Conservation (phyloP, 2,329 filamentous ascomycete species). For the Aspergillus ibericus region DNA sequence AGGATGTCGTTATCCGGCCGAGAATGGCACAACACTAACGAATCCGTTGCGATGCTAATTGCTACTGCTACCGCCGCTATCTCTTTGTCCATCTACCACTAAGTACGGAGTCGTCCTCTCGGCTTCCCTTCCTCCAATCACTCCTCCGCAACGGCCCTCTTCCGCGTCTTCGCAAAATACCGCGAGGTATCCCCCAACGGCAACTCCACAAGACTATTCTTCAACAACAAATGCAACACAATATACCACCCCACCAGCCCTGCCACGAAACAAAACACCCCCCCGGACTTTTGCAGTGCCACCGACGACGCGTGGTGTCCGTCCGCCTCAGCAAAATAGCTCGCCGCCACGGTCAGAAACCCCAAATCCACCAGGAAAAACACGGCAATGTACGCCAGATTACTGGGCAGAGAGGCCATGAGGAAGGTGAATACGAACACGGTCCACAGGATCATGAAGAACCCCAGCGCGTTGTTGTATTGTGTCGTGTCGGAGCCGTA, state of each 20-base stretch:
- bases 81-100: too few relatives aligned
- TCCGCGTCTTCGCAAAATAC: constrained; percentile 37
- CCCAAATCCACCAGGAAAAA: constrained; percentile 50
- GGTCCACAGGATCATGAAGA: constrained; percentile 52
- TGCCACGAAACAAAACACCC: constrained; percentile 49
- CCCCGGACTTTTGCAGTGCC: constrained; percentile 47
- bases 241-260: constrained; percentile 51
- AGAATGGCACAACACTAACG: not conserved
- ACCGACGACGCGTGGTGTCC: constrained; percentile 34
- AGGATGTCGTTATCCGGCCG: constrained; percentile 22
- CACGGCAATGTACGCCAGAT: constrained; percentile 51
- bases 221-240: constrained; percentile 44
- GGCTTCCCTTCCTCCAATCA: not conserved
- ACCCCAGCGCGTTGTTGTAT: constrained; percentile 53
- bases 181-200: constrained; percentile 46
- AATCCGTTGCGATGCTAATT: too few relatives aligned
- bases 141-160: constrained; percentile 3
- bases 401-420: constrained; percentile 46
- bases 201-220: constrained; percentile 40
- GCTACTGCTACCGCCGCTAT: too few relatives aligned
- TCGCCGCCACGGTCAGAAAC: constrained; percentile 46
- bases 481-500: constrained; percentile 46
- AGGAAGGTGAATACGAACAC: constrained; percentile 50
- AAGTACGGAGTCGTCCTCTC: not conserved
- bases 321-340: constrained; percentile 50